Base-by-base conservation (phyloP, 306 rosid species). In the Macrotyloma uniflorum region DNA sequence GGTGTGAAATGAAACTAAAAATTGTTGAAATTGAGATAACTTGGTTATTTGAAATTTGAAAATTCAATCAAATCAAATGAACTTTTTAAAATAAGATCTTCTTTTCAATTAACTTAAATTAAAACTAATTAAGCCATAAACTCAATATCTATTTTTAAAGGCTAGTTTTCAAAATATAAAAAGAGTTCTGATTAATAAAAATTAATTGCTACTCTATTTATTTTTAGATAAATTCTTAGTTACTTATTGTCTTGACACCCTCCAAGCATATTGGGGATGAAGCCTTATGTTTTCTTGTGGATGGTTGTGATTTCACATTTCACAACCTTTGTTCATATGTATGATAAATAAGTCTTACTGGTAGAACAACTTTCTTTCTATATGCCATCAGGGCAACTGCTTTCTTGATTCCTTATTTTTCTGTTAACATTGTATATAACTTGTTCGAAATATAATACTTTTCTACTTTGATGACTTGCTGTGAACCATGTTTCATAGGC, bases 401-500 rank as follows among this genome's bases (percentile, higher is more conserved):
- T 73, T 24, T 73, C 50, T 26, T 24, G 53, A 58, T 67, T 83
- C 47, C 43, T 72, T 57, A 7, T 42, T 50, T 63, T 62, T 53
- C 57, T 66, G 40, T 15, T 55, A 40, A 11, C 33, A 43, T 78
- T 75, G 35, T 69, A 26, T 24, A 5, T 46, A 23, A 49, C 65
- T 54, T 64, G 58, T 82, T 63, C 9, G n/a, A n/a, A 15, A 62
- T 6, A 5, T 66, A 22, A 33, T 77, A 23, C 71, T 45, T 78
- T 71, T 72, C 38, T 72, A 54, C 45, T 45, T 15, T 82, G 50
- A 71, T 66, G 14, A 12, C 36, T 78, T 45, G 28, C 43, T 46
- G 14, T 66, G 51, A 64, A 53, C 70, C 32, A 47, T 78, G 66
- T 72, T 38, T 63, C 51, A 1, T 57, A 93, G 97, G 97, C 95